Base-by-base conservation (phyloP, 2,329 filamentous ascomycete genomes). In the Monilinia vaccinii-corymbosi region DNA sequence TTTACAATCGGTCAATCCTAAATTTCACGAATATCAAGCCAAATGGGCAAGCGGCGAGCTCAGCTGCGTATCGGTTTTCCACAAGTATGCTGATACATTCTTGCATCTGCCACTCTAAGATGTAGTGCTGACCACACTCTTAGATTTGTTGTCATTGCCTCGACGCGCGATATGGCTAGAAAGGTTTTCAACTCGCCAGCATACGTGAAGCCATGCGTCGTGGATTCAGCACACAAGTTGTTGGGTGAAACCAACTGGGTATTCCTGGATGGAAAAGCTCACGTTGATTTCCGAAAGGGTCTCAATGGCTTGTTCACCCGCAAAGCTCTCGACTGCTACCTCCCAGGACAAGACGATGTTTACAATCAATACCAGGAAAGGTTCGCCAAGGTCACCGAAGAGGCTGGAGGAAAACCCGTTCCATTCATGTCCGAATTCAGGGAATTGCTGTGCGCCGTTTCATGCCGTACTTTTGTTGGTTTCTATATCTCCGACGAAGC, bases 41-140 rank as follows among this genome's bases (percentile, higher is more conserved):
- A 97, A 97, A 80, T 99, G 94, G 94, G 75, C 81, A 69, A 96
- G 91, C 71, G 94, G 89, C 50, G 87, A 89, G 51, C 80, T 99
- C 68, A 97, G 92, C 80, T 99, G 94, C 72, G 94, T 99, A 63
- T 97, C 92, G 2, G 91, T 99, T 70, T 99, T 99, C 79, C 94
- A 99, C 84, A 99, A 97, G 91, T 96, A 83, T 68, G 85, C 66
- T 32, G 10, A 5, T n/a, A 14, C 6, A 3, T 6, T 28, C 25
- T 4, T 21, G 7, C 11, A 16, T 32, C 5, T 3, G 31, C 18
- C 21, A 38, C 62, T 13, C 10, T 4, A 18, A n/a, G 10, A 42
- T 18, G 11, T 40, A n/a, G 25, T 50, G 8, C 49, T 60, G 34
- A 61, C 56, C 25, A 11, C 32, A 11, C 32, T 23, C n/a, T 34